Conservation (phyloP, 2,329 filamentous ascomycete genomes). For the Penicillium sp. region DNA sequence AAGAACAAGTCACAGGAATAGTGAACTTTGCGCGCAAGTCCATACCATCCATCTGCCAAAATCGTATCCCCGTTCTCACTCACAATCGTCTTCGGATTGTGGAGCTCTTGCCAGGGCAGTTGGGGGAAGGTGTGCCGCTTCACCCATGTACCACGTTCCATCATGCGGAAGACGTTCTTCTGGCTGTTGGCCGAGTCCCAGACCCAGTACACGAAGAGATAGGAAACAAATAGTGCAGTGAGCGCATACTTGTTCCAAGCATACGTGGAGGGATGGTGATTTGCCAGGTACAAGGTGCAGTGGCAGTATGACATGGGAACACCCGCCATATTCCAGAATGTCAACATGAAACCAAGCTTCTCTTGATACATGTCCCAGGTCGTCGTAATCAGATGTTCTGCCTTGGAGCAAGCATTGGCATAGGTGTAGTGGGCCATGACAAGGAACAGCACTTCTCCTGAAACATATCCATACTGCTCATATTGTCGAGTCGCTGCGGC, state of each 20-base stretch:
- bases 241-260: conserved; percentile 73
- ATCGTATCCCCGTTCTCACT: conserved; percentile 76
- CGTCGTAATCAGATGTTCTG: conserved; percentile 84
- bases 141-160: conserved; percentile 71
- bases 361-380: conserved; percentile 98
- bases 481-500: conserved; percentile 78
- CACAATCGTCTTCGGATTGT: conserved; percentile 78
- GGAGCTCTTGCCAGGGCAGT: conserved; percentile 79
- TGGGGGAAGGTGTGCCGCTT: conserved; percentile 83
- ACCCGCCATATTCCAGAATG: conserved; percentile 95
- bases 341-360: conserved; percentile 96
- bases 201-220: conserved; percentile 83
- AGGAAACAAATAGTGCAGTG: conserved; percentile 66
- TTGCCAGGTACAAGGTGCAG: conserved; percentile 86
- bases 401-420: conserved; percentile 88
- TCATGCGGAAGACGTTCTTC: conserved; percentile 86
- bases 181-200: conserved; percentile 93
- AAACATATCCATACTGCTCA: conserved; percentile 81
- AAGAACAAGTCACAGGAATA: conserved; percentile 83
- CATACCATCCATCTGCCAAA: conserved; percentile 85
- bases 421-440: conserved; percentile 90
- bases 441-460: conserved; percentile 78
- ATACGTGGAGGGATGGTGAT: conserved; percentile 77
- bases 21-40: conserved; percentile 76
- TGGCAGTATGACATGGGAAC: conserved; percentile 92